Evolutionary conservation across 805 yeast species (phyloP).

Genomic region (Candida silvicultrix): DNA sequence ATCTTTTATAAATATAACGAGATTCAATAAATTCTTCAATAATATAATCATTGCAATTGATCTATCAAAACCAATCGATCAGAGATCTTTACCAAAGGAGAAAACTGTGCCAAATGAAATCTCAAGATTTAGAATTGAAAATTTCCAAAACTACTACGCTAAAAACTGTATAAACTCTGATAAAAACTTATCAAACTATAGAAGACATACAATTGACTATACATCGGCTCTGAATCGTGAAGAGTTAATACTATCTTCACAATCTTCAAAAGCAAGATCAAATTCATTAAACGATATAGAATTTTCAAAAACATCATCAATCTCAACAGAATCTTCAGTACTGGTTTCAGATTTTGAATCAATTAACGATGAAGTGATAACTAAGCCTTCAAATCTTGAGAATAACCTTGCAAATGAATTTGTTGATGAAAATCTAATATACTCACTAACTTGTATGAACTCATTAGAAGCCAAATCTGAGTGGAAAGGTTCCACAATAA

Average conservation of each 20-base stretch:
- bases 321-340: background rate
- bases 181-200: background rate
- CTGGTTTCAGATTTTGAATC: background rate
- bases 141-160: slow-evolving; percentile 1
- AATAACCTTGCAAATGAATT: background rate
- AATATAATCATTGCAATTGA: slow-evolving; percentile 2
- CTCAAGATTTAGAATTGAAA: slow-evolving; percentile 5
- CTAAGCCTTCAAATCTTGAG: background rate
- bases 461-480: slow-evolving; percentile 2
- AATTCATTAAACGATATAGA: background rate
- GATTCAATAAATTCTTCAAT: slow-evolving; percentile 2
- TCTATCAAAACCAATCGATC: slow-evolving; percentile 6
- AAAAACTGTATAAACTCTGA: background rate
- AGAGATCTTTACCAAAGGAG: background rate
- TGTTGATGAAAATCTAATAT: slow-evolving; percentile 4
- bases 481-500: slow-evolving; percentile 3
- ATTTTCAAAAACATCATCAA: background rate
- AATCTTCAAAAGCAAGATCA: background rate
- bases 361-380: background rate
- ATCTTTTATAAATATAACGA: background rate
- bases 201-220: slow-evolving; percentile 4
- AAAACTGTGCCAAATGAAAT: slow-evolving; percentile 3
- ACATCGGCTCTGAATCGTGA: background rate
- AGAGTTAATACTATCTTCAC: background rate
- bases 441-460: slow-evolving; percentile 5